Base-by-base conservation (phyloP, 2,329 filamentous ascomycete species). In the Aspergillus puulaauensis region DNA sequence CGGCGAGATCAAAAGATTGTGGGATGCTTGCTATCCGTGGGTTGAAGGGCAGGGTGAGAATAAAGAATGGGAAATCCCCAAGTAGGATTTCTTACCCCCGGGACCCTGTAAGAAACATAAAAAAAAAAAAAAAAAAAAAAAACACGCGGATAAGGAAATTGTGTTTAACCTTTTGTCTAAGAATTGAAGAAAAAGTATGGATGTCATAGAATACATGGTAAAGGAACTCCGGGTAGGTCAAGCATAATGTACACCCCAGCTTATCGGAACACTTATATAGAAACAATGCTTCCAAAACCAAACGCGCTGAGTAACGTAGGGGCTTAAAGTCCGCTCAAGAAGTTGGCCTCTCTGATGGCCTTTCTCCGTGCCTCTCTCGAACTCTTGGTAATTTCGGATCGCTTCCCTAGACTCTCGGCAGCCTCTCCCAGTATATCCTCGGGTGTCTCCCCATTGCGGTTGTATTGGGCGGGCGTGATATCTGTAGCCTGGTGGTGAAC, bases 261-360 rank as follows among this genome's bases (percentile, higher is more conserved):
- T 37, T 48, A 52, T 54, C 31, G 33, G 40, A 54, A 52, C 54
- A 48, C 52, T 43, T 14, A 47, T 52, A 47, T 56, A 37, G 46
- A 57, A 50, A 31, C 35, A 53, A 51, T 27, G 33, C 46, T 48
- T 54, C 51, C 55, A 17, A 35, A 21, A 48, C 21, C n/a, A 39
- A 31, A 27, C 48, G 35, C 47, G 35, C 39, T 37, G 41, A 43
- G 43, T 9, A 49, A 57, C 55, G 15, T 48, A 33, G 8, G 21
- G 2, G 63, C 58, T 70, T 73, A 80, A 66, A 80, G 70, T 24
- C 77, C 76, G 54, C 75, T 75, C 68, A 80, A 69, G 72, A 79
- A 80, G 70, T 80, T 80, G 40, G 70, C 70, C 60, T 80, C 77
- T 60, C 76, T 71, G 53, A 80, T 80, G 15, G 66, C 68, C 68